These are phyloP conservation scores for Hansenula lynferdii DNA, from an alignment of 1,139 yeast genomes.

Conservation along the genomic window DNA sequence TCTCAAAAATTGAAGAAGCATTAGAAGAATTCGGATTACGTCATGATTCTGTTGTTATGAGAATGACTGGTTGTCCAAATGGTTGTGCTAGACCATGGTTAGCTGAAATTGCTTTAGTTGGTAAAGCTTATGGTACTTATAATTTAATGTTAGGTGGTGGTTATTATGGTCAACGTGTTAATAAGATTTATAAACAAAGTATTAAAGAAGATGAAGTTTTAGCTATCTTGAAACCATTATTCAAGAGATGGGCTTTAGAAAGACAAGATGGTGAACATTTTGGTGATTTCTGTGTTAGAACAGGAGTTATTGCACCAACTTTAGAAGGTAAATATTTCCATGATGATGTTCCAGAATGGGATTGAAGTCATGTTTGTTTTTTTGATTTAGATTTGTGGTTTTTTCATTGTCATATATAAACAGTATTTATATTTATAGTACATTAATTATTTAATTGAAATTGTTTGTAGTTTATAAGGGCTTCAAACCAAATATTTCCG, in stretches of 20 bases:
- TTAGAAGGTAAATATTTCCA: constrained; percentile 91
- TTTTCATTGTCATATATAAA: too few relatives aligned
- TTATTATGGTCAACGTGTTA: constrained; percentile 87
- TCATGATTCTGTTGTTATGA: constrained; percentile 92
- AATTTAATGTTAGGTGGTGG: constrained; percentile 97
- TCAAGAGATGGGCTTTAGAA: constrained; percentile 92
- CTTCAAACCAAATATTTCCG: too few relatives aligned
- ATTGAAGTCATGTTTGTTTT: constrained; percentile 18
- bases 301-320: constrained; percentile 83
- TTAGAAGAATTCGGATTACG: constrained; percentile 91
- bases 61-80: constrained; percentile 99
- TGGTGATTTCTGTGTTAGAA: constrained; percentile 89
- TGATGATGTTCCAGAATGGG: constrained; percentile 86
- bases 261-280: constrained; percentile 90
- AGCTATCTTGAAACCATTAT: constrained; percentile 71
- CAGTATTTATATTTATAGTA: too few relatives aligned
- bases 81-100: constrained; percentile 99
- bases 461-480: too few relatives aligned
- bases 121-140: constrained; percentile 92
- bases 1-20: constrained; percentile 75
- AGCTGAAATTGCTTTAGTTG: constrained; percentile 93
- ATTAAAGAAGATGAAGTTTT: constrained; percentile 89
- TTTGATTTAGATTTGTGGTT: too few relatives aligned
- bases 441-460: too few relatives aligned
- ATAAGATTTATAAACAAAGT: constrained; percentile 85